Conservation (phyloP, 139 green algal species). For the Microglena sp. region DNA sequence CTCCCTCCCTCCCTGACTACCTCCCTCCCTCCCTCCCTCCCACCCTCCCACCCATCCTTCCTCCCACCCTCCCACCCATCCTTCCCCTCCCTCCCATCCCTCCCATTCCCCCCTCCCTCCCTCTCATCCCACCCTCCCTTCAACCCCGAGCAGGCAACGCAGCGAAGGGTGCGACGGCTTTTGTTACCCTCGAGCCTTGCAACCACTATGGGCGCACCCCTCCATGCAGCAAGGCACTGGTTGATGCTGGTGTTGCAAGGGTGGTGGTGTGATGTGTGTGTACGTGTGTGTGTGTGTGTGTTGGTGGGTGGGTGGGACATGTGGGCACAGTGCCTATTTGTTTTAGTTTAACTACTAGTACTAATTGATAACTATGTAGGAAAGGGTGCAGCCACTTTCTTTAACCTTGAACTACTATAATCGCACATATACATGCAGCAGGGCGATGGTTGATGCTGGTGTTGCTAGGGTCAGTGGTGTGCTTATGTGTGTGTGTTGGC, state of each 20-base stretch:
- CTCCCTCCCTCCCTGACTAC: too few relatives aligned
- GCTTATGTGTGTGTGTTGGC: background rate
- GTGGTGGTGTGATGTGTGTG: constrained; percentile 17
- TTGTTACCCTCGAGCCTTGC: constrained; percentile 98
- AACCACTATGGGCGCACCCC: constrained; percentile 92
- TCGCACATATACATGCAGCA: constrained; percentile 62
- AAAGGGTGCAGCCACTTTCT: background rate
- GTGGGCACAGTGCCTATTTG: background rate
- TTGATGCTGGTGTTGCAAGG: constrained; percentile 62
- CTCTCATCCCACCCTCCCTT: too few relatives aligned
- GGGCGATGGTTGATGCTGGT: constrained; percentile 73
- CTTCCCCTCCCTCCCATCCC: too few relatives aligned
- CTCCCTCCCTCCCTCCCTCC: too few relatives aligned
- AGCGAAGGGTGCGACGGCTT: constrained; percentile 82
- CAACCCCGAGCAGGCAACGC: constrained; percentile 45
- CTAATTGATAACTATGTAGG: background rate
- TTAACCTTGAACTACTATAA: background rate
- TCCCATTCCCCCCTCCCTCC: too few relatives aligned
- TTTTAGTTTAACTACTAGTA: background rate
- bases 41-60: too few relatives aligned
- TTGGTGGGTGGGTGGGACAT: background rate
- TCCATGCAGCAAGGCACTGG: constrained; percentile 78
- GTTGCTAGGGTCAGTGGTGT: constrained; percentile 48
- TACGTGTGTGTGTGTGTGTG: background rate
- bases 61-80: too few relatives aligned